Evolutionary conservation across 2,329 filamentous ascomycete species (phyloP).

Genomic region (Alternaria arbusti): DNA sequence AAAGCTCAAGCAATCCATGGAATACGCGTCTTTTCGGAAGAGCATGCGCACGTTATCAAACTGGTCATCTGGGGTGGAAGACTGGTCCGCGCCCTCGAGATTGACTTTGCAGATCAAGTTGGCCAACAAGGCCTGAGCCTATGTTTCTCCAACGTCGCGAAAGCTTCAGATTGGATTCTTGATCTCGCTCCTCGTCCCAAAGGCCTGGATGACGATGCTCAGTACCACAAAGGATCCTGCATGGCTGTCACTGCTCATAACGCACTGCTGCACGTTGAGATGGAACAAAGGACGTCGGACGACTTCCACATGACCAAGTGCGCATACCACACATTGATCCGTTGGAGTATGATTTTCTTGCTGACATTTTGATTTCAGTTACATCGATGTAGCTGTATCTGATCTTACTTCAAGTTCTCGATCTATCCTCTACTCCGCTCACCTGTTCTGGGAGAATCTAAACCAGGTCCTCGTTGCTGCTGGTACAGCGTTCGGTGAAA

Average conservation of each 20-base stretch:
- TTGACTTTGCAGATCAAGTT: conserved; percentile 29
- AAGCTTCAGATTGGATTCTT: conserved; percentile 48
- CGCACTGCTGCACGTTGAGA: conserved; percentile 66
- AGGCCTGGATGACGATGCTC: conserved; percentile 10
- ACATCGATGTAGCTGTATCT: conserved; percentile 49
- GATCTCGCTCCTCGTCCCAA: conserved; percentile 32
- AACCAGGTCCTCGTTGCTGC: conserved; percentile 76
- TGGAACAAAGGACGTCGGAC: conserved; percentile 15
- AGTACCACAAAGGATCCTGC: conserved; percentile 16
- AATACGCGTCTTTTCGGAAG: conserved; percentile 57
- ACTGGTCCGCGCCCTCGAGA: conserved; percentile 56
- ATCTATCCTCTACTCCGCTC: conserved; percentile 87
- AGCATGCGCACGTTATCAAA: conserved; percentile 26
- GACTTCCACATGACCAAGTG: background rate
- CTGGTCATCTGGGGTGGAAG: conserved; percentile 47
- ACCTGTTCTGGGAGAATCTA: conserved; percentile 67
- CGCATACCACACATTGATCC: background rate
- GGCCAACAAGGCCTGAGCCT: conserved; percentile 26
- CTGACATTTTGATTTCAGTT: conserved; percentile 11
- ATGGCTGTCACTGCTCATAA: conserved; percentile 82
- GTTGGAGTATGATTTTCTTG: background rate
- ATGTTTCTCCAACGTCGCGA: conserved; percentile 25
- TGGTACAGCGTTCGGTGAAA: conserved; percentile 93
- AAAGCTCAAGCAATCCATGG: conserved; percentile 76
- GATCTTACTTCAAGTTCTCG: conserved; percentile 69